phyloP scores from a whole-genome alignment of 345 rosid genomes.

The Citrus sp. region DNA sequence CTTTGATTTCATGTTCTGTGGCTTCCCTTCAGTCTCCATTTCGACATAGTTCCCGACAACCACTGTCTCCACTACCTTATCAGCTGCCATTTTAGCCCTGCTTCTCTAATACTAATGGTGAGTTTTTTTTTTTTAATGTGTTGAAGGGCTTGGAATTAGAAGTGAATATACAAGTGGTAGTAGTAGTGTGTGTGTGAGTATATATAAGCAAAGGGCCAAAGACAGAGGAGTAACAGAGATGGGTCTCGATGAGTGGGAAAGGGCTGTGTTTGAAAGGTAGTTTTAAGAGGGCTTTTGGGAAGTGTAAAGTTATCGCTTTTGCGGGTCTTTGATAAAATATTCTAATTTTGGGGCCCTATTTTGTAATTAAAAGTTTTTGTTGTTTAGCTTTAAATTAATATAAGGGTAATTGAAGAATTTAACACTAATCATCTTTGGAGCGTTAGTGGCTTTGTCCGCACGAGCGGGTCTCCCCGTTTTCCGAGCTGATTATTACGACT shows the following conservation, averaged over 20 bases:
- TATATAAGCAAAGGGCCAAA: slow-evolving; percentile 19
- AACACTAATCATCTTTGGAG: slow-evolving; percentile 20
- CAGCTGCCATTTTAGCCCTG: slow-evolving; percentile 39
- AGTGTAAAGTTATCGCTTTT: neutral
- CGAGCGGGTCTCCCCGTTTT: slow-evolving; percentile 65
- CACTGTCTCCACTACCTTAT: slow-evolving; percentile 86
- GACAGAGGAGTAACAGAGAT: neutral
- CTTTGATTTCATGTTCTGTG: slow-evolving; percentile 51
- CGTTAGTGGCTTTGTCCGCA: slow-evolving; percentile 53
- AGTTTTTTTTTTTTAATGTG: neutral
- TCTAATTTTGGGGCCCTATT: slow-evolving; percentile 10
- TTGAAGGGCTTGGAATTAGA: neutral
- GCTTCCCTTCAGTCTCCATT: slow-evolving; percentile 83
- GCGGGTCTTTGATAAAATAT: slow-evolving; percentile 19
- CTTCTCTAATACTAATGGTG: neutral
- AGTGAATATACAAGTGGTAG: slow-evolving; percentile 9
- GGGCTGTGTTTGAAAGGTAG: neutral
- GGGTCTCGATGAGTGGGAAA: slow-evolving; percentile 18
- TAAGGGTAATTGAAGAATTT: slow-evolving; percentile 1
- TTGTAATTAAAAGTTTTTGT: slow-evolving; percentile 18
- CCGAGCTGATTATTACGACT: slow-evolving; percentile 39
- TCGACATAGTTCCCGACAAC: slow-evolving; percentile 88
- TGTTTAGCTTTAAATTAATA: slow-evolving; percentile 17
- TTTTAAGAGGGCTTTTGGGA: neutral
- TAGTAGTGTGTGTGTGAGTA: neutral